These are phyloP conservation scores for Euphorbia celastroides DNA, from an alignment of 441 rosid species.

Conservation along the genomic window DNA sequence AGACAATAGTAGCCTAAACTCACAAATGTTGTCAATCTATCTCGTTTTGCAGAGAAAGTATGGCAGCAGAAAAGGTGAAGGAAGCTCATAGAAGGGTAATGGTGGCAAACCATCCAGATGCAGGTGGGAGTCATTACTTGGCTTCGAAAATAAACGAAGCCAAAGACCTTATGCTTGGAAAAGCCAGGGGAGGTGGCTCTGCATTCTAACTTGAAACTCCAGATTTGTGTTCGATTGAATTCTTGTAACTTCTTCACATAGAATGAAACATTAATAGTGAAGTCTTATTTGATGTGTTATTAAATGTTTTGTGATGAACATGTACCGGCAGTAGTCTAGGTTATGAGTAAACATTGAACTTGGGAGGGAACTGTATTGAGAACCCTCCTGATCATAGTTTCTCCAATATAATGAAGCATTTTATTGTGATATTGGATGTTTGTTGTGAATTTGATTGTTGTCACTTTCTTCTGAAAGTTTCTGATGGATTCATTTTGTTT, in stretches of 20 bases:
- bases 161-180: constrained; percentile 58
- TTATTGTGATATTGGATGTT: no score
- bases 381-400: background rate
- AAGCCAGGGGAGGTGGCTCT: constrained; percentile 39
- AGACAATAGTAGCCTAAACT: background rate
- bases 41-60: constrained; percentile 35
- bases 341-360: background rate
- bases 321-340: background rate
- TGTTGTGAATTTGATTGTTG: no score
- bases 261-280: constrained; percentile 1
- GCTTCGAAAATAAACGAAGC: constrained; percentile 72
- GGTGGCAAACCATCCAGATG: constrained; percentile 77
- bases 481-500: no score
- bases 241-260: constrained; percentile 6
- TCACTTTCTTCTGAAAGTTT: no score
- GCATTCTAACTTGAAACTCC: constrained; percentile 26
- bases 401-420: background rate
- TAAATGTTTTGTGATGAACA: background rate
- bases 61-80: constrained; percentile 42
- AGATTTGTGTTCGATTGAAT: background rate
- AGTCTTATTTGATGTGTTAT: background rate
- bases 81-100: constrained; percentile 64
- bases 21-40: background rate
- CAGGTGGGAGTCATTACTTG: constrained; percentile 70
- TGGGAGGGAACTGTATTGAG: background rate